Percentiles rank a stretch among this genome's conserved stretches.
phyloP scores from a whole-genome alignment of 148 eudicot genomes.

The Amaranthus hypochondriacus region DNA sequence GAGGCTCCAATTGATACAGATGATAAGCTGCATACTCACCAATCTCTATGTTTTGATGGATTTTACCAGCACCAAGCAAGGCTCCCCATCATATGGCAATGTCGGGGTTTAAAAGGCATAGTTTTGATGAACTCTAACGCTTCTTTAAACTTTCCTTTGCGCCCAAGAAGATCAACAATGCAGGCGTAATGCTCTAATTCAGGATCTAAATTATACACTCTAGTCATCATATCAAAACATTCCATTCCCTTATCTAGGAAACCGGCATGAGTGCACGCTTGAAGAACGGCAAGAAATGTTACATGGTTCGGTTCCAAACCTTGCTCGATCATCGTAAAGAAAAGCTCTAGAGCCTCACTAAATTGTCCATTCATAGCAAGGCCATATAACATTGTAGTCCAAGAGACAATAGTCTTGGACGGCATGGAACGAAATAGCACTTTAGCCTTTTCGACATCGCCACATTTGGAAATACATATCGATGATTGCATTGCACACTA shows the following conservation, averaged over 20 bases:
- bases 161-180: slow-evolving; percentile 71
- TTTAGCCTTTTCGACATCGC: slow-evolving; percentile 38
- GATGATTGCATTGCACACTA: slow-evolving; percentile 47
- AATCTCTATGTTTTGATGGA: slow-evolving; percentile 44
- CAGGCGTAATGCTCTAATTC: slow-evolving; percentile 58
- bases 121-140: slow-evolving; percentile 41
- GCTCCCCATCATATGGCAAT: slow-evolving; percentile 64
- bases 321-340: slow-evolving; percentile 34
- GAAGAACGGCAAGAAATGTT: slow-evolving; percentile 63
- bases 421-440: slow-evolving; percentile 44
- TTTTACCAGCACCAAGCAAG: slow-evolving; percentile 60
- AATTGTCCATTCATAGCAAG: slow-evolving; percentile 56
- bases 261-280: slow-evolving; percentile 70
- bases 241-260: slow-evolving; percentile 55
- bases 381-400: slow-evolving; percentile 59
- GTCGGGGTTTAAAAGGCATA: slow-evolving; percentile 53
- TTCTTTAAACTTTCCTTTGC: slow-evolving; percentile 52
- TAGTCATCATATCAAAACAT: slow-evolving; percentile 46
- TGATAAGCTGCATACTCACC: slow-evolving; percentile 43
- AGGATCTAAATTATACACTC: slow-evolving; percentile 36
- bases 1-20: slow-evolving; percentile 43
- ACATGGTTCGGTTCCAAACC: slow-evolving; percentile 52
- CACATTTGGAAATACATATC: slow-evolving; percentile 76
- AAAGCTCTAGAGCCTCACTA: slow-evolving; percentile 42
- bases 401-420: slow-evolving; percentile 48